Percentiles rank a stretch among this genome's conserved stretches.
Evolutionary conservation across 805 yeast genomes (phyloP).

Genomic region (Yamadazyma laniorum): DNA sequence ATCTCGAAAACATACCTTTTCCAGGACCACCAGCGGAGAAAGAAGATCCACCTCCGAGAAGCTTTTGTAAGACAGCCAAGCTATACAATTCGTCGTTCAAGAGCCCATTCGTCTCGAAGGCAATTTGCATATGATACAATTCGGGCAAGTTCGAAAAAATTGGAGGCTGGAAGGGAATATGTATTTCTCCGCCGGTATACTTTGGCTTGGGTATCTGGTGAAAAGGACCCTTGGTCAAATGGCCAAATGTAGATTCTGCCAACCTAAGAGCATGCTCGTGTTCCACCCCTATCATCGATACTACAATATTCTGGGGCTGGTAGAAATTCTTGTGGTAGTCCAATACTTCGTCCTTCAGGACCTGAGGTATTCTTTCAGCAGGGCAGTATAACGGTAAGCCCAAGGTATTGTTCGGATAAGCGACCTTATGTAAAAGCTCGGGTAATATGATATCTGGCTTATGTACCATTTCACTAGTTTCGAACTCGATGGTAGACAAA

Average conservation of each 20-base stretch:
- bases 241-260: constrained; percentile 60
- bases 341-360: constrained; percentile 52
- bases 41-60: constrained; percentile 96
- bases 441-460: constrained; percentile 86
- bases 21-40: constrained; percentile 99
- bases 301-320: constrained; percentile 77
- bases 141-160: constrained; percentile 59
- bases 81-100: constrained; percentile 86
- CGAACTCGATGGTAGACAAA: constrained; percentile 70
- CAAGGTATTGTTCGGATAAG: constrained; percentile 67
- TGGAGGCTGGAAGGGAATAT: constrained; percentile 40
- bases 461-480: constrained; percentile 74
- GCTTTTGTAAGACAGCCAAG: constrained; percentile 81
- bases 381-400: constrained; percentile 90
- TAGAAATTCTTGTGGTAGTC: constrained; percentile 65
- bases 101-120: constrained; percentile 83
- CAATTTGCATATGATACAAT: constrained; percentile 80
- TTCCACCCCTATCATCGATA: constrained; percentile 84
- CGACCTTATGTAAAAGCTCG: constrained; percentile 84
- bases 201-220: constrained; percentile 14
- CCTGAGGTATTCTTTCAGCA: constrained; percentile 55
- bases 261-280: constrained; percentile 66
- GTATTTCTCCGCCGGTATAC: constrained; percentile 49
- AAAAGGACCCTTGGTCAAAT: constrained; percentile 5
- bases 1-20: constrained; percentile 95